Evolutionary conservation across 2,329 filamentous ascomycete genomes (phyloP).

Genomic region (Ramichloridium luteum): DNA sequence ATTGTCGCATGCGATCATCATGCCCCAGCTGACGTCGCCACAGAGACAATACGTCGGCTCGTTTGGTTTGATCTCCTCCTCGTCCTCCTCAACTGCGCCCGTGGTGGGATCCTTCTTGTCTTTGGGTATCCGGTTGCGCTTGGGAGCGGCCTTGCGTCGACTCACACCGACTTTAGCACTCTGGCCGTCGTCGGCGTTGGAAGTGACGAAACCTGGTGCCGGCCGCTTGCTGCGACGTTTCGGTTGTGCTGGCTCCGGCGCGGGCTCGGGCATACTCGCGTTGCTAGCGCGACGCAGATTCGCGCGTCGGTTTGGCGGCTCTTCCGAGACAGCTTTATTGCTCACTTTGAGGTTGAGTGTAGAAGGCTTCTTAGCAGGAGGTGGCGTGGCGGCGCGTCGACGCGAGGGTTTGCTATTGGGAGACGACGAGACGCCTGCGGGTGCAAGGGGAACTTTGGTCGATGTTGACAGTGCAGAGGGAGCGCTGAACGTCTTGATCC

Average conservation of each 20-base stretch:
- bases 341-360: slow-evolving; percentile 29
- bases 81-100: slow-evolving; percentile 4
- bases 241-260: slow-evolving; percentile 9
- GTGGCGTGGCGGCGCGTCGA: slow-evolving; percentile 19
- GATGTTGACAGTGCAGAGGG: slow-evolving; percentile 6
- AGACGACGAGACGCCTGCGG: slow-evolving; percentile 27
- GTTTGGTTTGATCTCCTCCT: slow-evolving; percentile 52
- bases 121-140: slow-evolving; percentile 32
- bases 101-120: slow-evolving; percentile 7
- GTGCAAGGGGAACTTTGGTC: slow-evolving; percentile 32
- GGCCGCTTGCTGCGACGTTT: slow-evolving; percentile 52
- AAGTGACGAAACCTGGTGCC: slow-evolving; percentile 57
- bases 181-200: slow-evolving; percentile 40
- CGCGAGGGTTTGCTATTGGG: slow-evolving; percentile 12
- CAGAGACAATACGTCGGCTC: slow-evolving; percentile 69
- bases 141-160: slow-evolving; percentile 56
- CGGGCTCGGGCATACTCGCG: slow-evolving; percentile 27
- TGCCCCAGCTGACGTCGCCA: slow-evolving; percentile 67
- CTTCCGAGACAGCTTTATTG: slow-evolving; percentile 37
- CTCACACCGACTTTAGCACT: slow-evolving; percentile 57
- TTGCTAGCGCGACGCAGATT: slow-evolving; percentile 35
- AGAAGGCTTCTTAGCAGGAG: slow-evolving; percentile 19
- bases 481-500: slow-evolving; percentile 21
- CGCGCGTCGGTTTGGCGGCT: slow-evolving; percentile 31
- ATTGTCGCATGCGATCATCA: slow-evolving; percentile 76